Evolutionary conservation across 2,329 filamentous ascomycete species (phyloP).

Genomic region (Epichloe sibirici): DNA sequence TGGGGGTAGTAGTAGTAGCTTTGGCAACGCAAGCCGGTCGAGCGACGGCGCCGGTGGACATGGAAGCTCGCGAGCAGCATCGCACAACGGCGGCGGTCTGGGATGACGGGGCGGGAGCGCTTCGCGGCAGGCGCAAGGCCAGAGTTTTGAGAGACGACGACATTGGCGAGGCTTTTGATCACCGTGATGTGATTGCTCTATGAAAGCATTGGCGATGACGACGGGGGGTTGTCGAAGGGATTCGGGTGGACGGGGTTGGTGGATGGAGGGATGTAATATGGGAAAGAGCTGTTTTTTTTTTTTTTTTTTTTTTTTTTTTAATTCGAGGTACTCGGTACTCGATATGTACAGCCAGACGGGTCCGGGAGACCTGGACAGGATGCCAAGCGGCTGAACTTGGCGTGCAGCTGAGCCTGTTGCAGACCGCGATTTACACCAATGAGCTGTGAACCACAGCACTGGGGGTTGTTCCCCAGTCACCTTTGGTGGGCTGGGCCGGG

Average conservation of each 20-base stretch:
- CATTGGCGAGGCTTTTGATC: conserved; percentile 11
- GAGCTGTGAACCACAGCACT: no score
- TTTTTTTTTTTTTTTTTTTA: no score
- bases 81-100: conserved; percentile 12
- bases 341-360: no score
- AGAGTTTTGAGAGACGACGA: conserved; percentile 20
- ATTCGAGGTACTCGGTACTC: no score
- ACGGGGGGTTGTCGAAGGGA: not conserved
- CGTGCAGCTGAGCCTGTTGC: no score
- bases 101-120: conserved; percentile 9
- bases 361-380: no score
- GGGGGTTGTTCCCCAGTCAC: no score
- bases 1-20: conserved; percentile 7
- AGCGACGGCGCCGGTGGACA: conserved; percentile 14
- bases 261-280: not conserved
- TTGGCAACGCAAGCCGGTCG: conserved; percentile 12
- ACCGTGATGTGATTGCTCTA: not conserved
- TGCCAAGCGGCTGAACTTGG: no score
- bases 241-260: not conserved
- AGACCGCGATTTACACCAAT: no score
- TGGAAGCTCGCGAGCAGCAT: conserved; percentile 17
- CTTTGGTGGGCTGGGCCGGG: no score
- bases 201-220: not conserved
- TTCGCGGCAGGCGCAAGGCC: conserved; percentile 19
- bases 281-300: not conserved